Conservation (phyloP, 148 eudicot genomes). For the Fagopyrum esculentum region DNA sequence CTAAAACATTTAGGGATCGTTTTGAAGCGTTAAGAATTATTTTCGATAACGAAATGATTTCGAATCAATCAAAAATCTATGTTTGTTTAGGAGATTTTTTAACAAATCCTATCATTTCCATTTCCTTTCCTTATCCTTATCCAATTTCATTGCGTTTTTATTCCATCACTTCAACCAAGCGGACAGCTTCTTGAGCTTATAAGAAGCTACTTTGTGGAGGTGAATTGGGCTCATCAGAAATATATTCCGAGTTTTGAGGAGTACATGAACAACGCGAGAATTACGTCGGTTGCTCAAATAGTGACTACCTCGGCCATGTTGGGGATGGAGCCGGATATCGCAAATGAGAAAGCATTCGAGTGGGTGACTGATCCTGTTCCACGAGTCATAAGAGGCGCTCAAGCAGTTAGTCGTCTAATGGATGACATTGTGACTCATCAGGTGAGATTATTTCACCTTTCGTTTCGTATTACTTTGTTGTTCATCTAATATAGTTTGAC, state of each 20-base stretch:
- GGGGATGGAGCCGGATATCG: conserved; percentile 23
- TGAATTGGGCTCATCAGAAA: conserved; percentile 20
- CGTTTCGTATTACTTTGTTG: no score
- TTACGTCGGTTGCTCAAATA: background rate
- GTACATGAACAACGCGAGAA: conserved; percentile 8
- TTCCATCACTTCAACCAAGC: no score
- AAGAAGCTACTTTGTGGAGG: conserved; percentile 19
- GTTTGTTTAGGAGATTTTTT: no score
- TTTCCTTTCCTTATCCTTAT: no score
- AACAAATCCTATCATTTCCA: no score
- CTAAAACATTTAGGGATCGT: no score
- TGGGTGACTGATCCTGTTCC: conserved; percentile 10
- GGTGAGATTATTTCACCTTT: background rate
- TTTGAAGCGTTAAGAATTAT: no score
- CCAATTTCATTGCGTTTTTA: no score
- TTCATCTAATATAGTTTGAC: background rate
- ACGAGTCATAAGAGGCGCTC: conserved; percentile 17
- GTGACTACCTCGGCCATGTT: conserved; percentile 15
- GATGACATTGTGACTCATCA: conserved; percentile 23
- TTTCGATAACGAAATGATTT: no score
- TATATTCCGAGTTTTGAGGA: conserved; percentile 17
- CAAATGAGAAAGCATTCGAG: conserved; percentile 21
- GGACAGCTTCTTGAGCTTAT: conserved; percentile 16
- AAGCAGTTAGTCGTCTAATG: conserved; percentile 22
- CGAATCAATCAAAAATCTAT: no score